A percentile compares a stretch with the other conserved stretches of the same genome.
phyloP scores from a whole-genome alignment of 2,329 filamentous ascomycete species.

The Ascosphaera apis region DNA sequence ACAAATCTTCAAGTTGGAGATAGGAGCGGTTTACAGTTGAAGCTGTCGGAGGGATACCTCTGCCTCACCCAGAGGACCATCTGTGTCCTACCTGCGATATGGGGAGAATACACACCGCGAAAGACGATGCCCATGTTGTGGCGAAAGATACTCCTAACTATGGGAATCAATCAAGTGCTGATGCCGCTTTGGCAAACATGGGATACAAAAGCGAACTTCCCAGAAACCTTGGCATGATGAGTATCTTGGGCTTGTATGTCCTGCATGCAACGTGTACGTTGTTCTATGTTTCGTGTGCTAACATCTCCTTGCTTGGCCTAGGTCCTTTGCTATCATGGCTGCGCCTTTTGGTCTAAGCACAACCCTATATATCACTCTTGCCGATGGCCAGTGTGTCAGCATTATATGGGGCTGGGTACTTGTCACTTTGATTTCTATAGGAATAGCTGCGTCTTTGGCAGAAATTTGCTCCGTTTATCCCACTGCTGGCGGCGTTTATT shows the following conservation, averaged over 20 bases:
- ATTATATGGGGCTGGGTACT: constrained; percentile 49
- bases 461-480: constrained; percentile 49
- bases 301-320: constrained; percentile 7
- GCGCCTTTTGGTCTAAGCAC: constrained; percentile 45
- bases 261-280: neutral
- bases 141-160: neutral
- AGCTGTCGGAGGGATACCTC: neutral
- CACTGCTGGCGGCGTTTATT: constrained; percentile 47
- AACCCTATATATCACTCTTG: constrained; percentile 43
- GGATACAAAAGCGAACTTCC: constrained; percentile 46
- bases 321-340: constrained; percentile 53
- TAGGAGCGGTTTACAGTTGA: no score
- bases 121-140: neutral
- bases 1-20: no score
- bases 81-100: neutral
- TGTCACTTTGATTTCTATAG: constrained; percentile 38
- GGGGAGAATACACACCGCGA: neutral
- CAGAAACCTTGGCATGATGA: constrained; percentile 44
- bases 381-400: constrained; percentile 45
- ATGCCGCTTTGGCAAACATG: constrained; percentile 40
- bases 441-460: constrained; percentile 41
- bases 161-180: constrained; percentile 16
- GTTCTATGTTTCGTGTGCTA: neutral
- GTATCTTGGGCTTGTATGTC: constrained; percentile 37
- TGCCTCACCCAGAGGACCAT: neutral